Evolutionary conservation across 306 rosid species (phyloP).

Genomic region (Prunus fruticosa): DNA sequence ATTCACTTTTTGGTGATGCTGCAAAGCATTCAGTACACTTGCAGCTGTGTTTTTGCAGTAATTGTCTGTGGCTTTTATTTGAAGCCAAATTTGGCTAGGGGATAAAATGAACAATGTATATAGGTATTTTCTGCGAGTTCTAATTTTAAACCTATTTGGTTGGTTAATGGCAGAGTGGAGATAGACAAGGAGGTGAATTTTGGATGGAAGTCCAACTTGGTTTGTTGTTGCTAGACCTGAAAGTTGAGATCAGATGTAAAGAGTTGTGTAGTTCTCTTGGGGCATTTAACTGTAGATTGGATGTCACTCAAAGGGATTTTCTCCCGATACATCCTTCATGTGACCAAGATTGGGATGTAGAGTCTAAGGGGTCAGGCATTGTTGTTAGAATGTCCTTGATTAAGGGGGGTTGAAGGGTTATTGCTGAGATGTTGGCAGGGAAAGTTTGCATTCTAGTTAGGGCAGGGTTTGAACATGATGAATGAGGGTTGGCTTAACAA

Average conservation of each 20-base stretch:
- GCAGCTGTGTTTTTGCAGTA: background rate
- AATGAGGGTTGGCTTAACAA: background rate
- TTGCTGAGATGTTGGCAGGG: background rate
- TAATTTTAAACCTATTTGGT: background rate
- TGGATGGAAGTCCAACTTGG: background rate
- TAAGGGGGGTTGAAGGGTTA: background rate
- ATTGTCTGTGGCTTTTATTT: conserved; percentile 12
- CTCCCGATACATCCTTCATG: background rate
- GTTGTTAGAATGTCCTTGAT: background rate
- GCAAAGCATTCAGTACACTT: background rate
- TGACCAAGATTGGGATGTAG: background rate
- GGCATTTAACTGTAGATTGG: background rate
- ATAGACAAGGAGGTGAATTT: background rate
- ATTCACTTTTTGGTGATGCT: background rate
- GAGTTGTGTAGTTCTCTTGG: background rate
- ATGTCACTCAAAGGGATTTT: background rate
- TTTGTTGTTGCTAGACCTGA: background rate
- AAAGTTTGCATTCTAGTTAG: background rate
- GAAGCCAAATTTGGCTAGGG: conserved; percentile 13
- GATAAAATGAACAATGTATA: conserved; percentile 8
- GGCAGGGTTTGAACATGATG: background rate
- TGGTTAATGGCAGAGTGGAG: background rate
- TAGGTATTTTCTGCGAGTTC: background rate
- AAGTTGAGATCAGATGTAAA: background rate
- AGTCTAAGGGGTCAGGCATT: background rate